These are phyloP conservation scores for Oropetium thomaeum DNA, from an alignment of 176 grass and related monocot species.

Conservation along the genomic window DNA sequence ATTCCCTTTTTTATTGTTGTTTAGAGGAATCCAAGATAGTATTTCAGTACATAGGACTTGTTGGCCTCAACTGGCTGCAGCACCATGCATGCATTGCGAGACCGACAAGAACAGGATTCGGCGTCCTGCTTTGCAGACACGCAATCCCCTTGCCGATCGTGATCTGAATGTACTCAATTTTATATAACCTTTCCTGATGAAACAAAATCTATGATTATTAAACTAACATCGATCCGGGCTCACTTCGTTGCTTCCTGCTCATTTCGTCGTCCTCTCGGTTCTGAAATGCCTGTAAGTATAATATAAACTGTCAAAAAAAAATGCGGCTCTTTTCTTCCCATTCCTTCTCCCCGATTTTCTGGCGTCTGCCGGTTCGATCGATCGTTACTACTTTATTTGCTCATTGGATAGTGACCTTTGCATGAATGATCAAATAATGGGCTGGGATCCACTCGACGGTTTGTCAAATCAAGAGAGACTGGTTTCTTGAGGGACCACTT, in stretches of 20 bases:
- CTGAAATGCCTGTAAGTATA: too few relatives aligned
- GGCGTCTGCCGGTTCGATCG: background rate
- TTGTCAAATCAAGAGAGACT: constrained; percentile 20
- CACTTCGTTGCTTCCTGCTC: too few relatives aligned
- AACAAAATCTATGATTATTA: background rate
- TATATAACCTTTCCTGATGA: background rate
- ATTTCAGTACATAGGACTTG: too few relatives aligned
- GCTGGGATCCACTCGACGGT: background rate
- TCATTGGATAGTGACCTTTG: background rate
- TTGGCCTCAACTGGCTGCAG: too few relatives aligned
- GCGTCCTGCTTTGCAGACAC: background rate
- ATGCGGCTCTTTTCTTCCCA: background rate
- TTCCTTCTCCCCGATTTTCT: background rate
- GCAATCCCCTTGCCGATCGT: background rate
- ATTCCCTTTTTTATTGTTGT: too few relatives aligned
- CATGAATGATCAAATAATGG: background rate
- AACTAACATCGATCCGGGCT: background rate
- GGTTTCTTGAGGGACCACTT: background rate
- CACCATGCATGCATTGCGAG: too few relatives aligned
- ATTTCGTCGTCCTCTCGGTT: too few relatives aligned
- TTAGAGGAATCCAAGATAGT: too few relatives aligned
- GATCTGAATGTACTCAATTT: too few relatives aligned
- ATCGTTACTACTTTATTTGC: constrained; percentile 11
- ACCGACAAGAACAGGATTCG: background rate
- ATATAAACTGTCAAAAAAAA: too few relatives aligned